These are phyloP conservation scores for Penicillium capsulatum DNA, from an alignment of 2,329 filamentous ascomycete genomes.

Conservation along the genomic window DNA sequence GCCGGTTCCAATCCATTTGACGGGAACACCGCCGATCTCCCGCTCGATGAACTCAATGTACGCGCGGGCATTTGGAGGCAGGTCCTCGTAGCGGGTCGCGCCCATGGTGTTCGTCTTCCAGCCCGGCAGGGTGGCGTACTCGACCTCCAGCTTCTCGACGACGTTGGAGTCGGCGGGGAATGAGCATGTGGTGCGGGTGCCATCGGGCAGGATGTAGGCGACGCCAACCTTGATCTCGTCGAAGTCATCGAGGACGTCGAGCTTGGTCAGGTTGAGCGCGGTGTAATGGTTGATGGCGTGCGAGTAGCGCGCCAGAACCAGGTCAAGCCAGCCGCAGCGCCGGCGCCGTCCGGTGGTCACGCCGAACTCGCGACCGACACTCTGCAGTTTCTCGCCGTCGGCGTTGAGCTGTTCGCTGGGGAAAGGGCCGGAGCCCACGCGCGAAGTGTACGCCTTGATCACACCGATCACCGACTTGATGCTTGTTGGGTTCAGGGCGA, in stretches of 20 bases:
- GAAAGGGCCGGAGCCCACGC: constrained; percentile 58
- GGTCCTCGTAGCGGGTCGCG: constrained; percentile 52
- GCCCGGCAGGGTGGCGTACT: constrained; percentile 57
- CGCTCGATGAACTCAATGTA: constrained; percentile 61
- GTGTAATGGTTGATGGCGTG: constrained; percentile 53
- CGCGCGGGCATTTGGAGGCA: constrained; percentile 55
- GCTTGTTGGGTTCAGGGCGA: constrained; percentile 55
- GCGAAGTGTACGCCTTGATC: constrained; percentile 62
- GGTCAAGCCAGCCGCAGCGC: constrained; percentile 62
- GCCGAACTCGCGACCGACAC: constrained; percentile 52
- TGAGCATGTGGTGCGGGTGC: constrained; percentile 47
- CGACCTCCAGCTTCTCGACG: constrained; percentile 52
- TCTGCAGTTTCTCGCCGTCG: constrained; percentile 54
- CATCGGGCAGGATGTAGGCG: constrained; percentile 51
- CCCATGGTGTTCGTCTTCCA: constrained; percentile 61
- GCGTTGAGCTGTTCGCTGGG: constrained; percentile 59
- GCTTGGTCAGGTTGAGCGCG: constrained; percentile 59
- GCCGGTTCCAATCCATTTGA: constrained; percentile 62
- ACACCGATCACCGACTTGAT: constrained; percentile 59
- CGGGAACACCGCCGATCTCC: constrained; percentile 52
- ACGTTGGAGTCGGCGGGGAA: constrained; percentile 56
- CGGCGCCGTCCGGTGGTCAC: constrained; percentile 59
- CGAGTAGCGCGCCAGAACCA: constrained; percentile 61
- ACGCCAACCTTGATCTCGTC: constrained; percentile 60
- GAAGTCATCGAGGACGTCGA: constrained; percentile 62